Base-by-base conservation (phyloP, 2,329 filamentous ascomycete genomes). In the Botrytis byssoidea region DNA sequence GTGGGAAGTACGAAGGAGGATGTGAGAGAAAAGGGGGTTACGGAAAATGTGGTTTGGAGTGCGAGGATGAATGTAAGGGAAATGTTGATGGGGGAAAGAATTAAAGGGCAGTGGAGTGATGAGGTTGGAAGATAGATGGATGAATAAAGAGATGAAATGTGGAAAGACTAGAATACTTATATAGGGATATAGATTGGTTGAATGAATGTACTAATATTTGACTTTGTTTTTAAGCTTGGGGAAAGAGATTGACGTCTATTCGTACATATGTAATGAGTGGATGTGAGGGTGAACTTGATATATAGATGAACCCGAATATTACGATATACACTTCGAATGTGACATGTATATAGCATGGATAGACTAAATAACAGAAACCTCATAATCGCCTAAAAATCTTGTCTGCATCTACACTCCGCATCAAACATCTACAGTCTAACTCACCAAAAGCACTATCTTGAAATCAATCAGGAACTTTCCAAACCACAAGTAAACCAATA, bases 11-110 rank as follows among this genome's bases (percentile, higher is more conserved):
- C 2, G 6, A 71, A 63, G 4, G 42, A 25, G n/a, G 72, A 61
- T 29, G 37, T 32, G n/a, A 59, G 72, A 12, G 66, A 73, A 8
- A 73, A 73, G 59, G 66, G 65, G 1, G 63, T n/a, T 9, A 74
- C 72, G 68, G 67, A 74, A 22, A 71, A 71, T 55, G 32, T 74
- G 32, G 57, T 63, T 42, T 74, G 72, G 72, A 71, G 67, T 71
- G 59, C 64, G 14, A 71, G 72, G 32, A 20, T 46, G 68, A 74
- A 74, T 57, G n/a, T 57, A 35, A 65, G 61, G 59, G 68, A 70
- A 25, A 44, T 74, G 22, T 48, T 74, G 68, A 60, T 71, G 59
- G 48, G 68, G 6, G 68, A 48, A 42, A 74, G 6, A 16, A 25
- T 61, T 61, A 57, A n/a, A 22, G 68, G 55, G 14, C 72, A 74